Percentiles rank a stretch among this genome's conserved stretches.
Conservation (phyloP, 768 basidiomycete genomes). For the Russula sp. region DNA sequence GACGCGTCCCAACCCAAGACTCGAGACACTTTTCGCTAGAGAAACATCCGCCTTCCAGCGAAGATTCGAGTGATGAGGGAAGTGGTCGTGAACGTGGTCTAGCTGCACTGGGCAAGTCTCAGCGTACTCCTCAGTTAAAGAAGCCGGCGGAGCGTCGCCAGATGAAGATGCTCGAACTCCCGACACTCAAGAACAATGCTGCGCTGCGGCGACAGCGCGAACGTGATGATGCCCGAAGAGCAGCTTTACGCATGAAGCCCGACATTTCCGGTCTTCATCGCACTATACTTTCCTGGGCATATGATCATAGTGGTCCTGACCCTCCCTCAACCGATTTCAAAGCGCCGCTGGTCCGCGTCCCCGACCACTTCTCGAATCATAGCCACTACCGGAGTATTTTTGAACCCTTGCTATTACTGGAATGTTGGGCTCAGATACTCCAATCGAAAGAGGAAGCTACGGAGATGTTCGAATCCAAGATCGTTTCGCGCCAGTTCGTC, state of each 20-base stretch:
- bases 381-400: conserved; percentile 67
- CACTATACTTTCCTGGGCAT: conserved; percentile 79
- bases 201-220: conserved; percentile 45
- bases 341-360: conserved; percentile 39
- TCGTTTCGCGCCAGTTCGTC: conserved; percentile 60
- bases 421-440: conserved; percentile 84
- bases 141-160: conserved; percentile 53
- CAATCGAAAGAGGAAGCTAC: conserved; percentile 65
- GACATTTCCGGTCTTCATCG: conserved; percentile 76
- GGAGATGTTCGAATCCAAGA: conserved; percentile 50
- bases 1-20: conserved; percentile 12
- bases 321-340: conserved; percentile 46
- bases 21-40: not conserved
- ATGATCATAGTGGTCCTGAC: conserved; percentile 53
- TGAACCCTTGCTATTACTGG: conserved; percentile 77
- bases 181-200: conserved; percentile 35
- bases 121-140: conserved; percentile 37
- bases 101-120: conserved; percentile 17
- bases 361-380: conserved; percentile 57
- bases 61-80: conserved; percentile 37
- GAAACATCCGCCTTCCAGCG: conserved; percentile 19
- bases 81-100: conserved; percentile 32
- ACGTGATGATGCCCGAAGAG: conserved; percentile 54
- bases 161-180: conserved; percentile 54
- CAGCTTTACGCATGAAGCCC: conserved; percentile 67